Evolutionary conservation across 169 alveolate species (phyloP).

Genomic region (Perkinsus olseni): DNA sequence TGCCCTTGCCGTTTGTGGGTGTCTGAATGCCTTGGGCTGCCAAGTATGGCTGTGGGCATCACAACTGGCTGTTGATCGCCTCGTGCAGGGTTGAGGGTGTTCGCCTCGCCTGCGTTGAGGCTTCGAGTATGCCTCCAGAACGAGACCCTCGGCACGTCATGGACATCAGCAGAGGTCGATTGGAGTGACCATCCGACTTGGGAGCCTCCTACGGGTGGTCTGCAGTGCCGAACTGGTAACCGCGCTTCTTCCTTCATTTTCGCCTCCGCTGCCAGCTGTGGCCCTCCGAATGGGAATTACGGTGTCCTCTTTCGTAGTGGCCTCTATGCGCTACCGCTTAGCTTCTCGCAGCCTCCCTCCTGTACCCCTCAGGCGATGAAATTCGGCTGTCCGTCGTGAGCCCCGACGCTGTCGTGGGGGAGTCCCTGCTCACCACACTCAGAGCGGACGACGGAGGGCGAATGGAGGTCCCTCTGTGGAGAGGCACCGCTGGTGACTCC

Average conservation of each 20-base stretch:
- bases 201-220: background rate
- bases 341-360: background rate
- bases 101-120: background rate
- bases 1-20: too few species aligned
- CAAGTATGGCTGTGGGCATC: background rate
- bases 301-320: too few species aligned
- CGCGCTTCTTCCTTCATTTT: background rate
- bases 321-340: too few species aligned
- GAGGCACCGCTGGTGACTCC: background rate
- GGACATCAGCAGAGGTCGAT: background rate
- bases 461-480: background rate
- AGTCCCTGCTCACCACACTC: background rate
- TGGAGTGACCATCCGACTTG: background rate
- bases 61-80: background rate
- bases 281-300: too few species aligned
- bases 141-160: background rate
- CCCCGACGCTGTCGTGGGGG: background rate
- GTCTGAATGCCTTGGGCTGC: background rate
- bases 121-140: background rate
- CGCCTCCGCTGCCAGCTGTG: background rate
- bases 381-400: background rate
- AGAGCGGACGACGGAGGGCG: background rate
- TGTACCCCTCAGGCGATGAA: background rate
- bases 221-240: background rate
- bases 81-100: background rate